Base-by-base conservation (phyloP, 495 filamentous ascomycete species). In the Aspergillus sparsus region DNA sequence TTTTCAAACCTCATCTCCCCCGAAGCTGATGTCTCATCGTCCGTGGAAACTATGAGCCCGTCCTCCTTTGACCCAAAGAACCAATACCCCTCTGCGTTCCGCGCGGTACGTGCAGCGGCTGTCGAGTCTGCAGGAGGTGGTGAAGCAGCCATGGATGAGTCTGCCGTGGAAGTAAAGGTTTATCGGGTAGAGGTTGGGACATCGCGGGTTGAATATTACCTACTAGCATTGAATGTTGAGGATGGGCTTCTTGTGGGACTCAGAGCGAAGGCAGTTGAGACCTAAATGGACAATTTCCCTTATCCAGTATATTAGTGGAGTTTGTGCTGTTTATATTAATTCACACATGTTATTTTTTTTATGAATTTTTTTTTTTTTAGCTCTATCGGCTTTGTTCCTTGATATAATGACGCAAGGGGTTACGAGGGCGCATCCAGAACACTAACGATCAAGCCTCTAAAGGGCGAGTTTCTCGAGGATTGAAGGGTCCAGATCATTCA, bases 261-360 rank as follows among this genome's bases (percentile, higher is more conserved):
- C 45, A 91, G 88, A 78, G 89, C 87, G 7, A 76, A 88, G 80
- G 82, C 84, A 41, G 77, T 95, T 68, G 91, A 94, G 82, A 87
- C 82, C 61, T 90, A 67, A 67, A 37, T 49, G 39, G 27, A 39
- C 9, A 9, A 37, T 55, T 49, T 12, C 35, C 47, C 33, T 61
- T 49, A n/a, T 49, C 21, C 13, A 46, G 15, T 8, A 18, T 47
- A 6, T 47, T 21, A 2, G 21, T 27, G 21, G 21, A 27, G 21
- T 27, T 27, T 27, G 21, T 3, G 1, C 21, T 27, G 21, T 27
- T 27, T 1, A 27, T 27, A 27, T 27, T 27, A 27, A 27, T 27
- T 27, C 21, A 27, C 3, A 27, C 3, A 27, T 1, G 21, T 27
- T 27, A 1, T 27, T 27, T 27, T 27, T 27, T n/a, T n/a, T n/a